Percentiles rank a stretch among this genome's conserved stretches.
Conservation (phyloP, 257 asterid species). For the Capsicum rhomboideum region DNA sequence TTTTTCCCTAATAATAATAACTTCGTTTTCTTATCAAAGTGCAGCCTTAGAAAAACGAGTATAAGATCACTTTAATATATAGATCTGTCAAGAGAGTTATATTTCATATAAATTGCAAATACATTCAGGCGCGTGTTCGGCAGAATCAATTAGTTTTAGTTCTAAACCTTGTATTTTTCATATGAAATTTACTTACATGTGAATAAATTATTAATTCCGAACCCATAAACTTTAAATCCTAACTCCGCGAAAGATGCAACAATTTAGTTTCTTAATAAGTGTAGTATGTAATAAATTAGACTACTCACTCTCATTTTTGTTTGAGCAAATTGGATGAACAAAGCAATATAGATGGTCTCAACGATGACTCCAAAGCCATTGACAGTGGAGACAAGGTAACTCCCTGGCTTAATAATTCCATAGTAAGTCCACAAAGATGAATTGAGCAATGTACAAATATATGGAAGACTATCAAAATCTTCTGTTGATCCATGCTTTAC, state of each 20-base stretch:
- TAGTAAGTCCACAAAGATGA: conserved; percentile 34
- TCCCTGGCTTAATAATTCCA: conserved; percentile 23
- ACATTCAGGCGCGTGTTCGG: too few species aligned
- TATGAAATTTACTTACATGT: too few species aligned
- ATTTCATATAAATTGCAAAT: not conserved
- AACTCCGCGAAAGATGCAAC: not conserved
- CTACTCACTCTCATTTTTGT: conserved; percentile 20
- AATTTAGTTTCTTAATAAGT: not conserved
- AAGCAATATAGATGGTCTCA: conserved; percentile 12
- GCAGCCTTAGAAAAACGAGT: not conserved
- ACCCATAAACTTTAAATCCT: too few species aligned
- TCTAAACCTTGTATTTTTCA: too few species aligned
- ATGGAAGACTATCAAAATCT: conserved; percentile 32
- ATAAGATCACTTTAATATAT: not conserved
- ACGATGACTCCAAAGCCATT: conserved; percentile 26
- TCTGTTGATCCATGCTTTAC: conserved; percentile 19
- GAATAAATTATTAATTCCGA: too few species aligned
- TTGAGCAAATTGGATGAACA: conserved; percentile 24
- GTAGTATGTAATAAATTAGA: not conserved
- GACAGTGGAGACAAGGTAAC: conserved; percentile 23
- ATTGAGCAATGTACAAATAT: conserved; percentile 21
- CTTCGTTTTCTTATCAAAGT: not conserved
- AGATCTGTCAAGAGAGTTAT: not conserved
- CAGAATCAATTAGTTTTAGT: too few species aligned
- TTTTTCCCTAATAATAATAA: not conserved